These are phyloP conservation scores for Pythium sp. DNA, from an alignment of 352 stramenopile genomes.

Conservation along the genomic window DNA sequence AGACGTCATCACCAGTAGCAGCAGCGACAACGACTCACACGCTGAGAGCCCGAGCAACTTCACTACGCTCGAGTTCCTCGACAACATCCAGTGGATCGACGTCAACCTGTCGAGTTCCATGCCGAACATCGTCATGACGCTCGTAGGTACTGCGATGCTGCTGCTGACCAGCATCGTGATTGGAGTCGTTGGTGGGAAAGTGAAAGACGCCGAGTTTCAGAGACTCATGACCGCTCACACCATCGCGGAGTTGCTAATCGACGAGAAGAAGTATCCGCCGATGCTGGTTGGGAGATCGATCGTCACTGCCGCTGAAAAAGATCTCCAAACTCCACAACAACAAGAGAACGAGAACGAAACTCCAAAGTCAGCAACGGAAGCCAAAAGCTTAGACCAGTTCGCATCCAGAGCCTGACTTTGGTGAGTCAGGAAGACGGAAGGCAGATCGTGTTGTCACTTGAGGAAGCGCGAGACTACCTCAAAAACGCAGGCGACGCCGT, in stretches of 20 bases:
- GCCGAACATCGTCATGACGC: neutral
- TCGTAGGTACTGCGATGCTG: neutral
- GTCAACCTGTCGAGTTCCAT: conserved; percentile 6
- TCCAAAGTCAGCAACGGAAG: neutral
- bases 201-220: conserved; percentile 4
- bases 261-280: conserved; percentile 11
- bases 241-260: conserved; percentile 6
- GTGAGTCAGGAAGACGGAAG: neutral
- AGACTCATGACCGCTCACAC: neutral
- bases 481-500: neutral
- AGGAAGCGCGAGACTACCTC: neutral
- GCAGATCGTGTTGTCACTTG: neutral
- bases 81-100: conserved; percentile 6
- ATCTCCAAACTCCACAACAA: neutral
- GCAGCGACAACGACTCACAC: no score
- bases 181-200: neutral
- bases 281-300: conserved; percentile 3
- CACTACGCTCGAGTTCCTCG: neutral
- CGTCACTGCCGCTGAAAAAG: neutral
- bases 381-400: neutral
- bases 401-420: neutral
- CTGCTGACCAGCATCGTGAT: neutral
- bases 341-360: neutral
- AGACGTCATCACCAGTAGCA: neutral
- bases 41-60: neutral